Evolutionary conservation across 371 early-diverging fungal genomes (phyloP).

Genomic region (Basidiobolus meristosporus): DNA sequence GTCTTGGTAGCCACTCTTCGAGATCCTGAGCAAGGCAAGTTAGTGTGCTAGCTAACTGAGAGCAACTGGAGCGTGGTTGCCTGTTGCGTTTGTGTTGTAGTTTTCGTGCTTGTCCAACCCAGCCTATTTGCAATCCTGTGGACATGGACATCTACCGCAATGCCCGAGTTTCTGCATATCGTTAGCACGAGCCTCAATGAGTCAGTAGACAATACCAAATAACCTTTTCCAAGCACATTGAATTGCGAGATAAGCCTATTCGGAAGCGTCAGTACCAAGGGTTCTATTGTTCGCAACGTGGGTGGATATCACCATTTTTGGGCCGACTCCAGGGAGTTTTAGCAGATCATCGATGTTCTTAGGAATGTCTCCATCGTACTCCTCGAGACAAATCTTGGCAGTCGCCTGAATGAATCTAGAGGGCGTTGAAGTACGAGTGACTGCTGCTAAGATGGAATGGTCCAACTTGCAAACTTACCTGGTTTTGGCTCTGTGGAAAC

Average conservation of each 20-base stretch:
- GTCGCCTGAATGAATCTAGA: slow-evolving; percentile 55
- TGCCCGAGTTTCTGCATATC: slow-evolving; percentile 51
- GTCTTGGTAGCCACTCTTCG: slow-evolving; percentile 69
- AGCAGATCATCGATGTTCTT: slow-evolving; percentile 54
- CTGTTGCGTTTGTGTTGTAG: slow-evolving; percentile 66
- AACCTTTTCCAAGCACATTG: slow-evolving; percentile 75
- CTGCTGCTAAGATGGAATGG: background rate
- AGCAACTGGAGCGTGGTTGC: slow-evolving; percentile 11
- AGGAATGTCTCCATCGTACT: slow-evolving; percentile 75
- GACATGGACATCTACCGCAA: slow-evolving; percentile 97
- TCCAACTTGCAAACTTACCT: slow-evolving; percentile 8
- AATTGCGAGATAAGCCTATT: slow-evolving; percentile 57
- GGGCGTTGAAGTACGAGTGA: background rate
- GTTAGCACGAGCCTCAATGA: background rate
- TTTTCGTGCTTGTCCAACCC: slow-evolving; percentile 65
- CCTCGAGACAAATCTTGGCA: slow-evolving; percentile 46
- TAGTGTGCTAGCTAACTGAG: slow-evolving; percentile 3
- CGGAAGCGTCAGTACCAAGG: background rate
- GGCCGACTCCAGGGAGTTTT: slow-evolving; percentile 90
- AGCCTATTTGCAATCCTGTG: slow-evolving; percentile 86
- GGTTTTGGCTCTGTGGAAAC: slow-evolving; percentile 82
- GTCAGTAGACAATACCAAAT: too few species aligned
- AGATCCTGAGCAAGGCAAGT: slow-evolving; percentile 10
- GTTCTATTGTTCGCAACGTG: background rate
- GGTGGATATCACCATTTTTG: slow-evolving; percentile 65